Percentiles rank a stretch among this genome's conserved stretches.
Evolutionary conservation across 2,329 filamentous ascomycete genomes (phyloP).

Genomic region (Penicillium sclerotiorum): DNA sequence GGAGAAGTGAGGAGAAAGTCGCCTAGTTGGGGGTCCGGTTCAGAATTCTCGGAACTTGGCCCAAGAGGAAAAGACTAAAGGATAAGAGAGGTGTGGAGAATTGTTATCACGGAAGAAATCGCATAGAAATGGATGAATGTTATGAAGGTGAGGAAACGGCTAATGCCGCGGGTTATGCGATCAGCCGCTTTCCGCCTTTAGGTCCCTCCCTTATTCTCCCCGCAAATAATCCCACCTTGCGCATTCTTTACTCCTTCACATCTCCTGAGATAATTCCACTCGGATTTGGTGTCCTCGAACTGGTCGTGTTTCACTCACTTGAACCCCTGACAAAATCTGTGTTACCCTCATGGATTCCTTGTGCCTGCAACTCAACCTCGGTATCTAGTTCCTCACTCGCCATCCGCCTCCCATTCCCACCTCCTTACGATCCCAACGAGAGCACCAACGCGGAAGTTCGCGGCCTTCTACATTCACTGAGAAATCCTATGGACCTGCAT

Average conservation of each 20-base stretch:
- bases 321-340: slow-evolving; percentile 8
- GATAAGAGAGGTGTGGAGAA: slow-evolving; percentile 4
- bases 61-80: no score
- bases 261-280: neutral
- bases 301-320: neutral
- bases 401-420: slow-evolving; percentile 16
- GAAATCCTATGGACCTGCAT: neutral
- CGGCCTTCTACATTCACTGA: neutral
- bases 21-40: no score
- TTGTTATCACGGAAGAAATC: neutral
- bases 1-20: no score
- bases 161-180: slow-evolving; percentile 16
- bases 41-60: no score
- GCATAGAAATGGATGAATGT: slow-evolving; percentile 1
- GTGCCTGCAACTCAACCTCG: slow-evolving; percentile 18
- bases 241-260: slow-evolving; percentile 13
- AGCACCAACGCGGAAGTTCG: neutral
- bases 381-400: slow-evolving; percentile 18
- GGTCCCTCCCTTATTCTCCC: slow-evolving; percentile 10
- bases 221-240: slow-evolving; percentile 14
- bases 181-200: slow-evolving; percentile 27
- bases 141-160: slow-evolving; percentile 14
- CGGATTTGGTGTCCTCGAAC: neutral
- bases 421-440: slow-evolving; percentile 10
- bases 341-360: slow-evolving; percentile 25